These are phyloP conservation scores for Beta macrorhiza DNA, from an alignment of 179 eudicot genomes.

Conservation along the genomic window DNA sequence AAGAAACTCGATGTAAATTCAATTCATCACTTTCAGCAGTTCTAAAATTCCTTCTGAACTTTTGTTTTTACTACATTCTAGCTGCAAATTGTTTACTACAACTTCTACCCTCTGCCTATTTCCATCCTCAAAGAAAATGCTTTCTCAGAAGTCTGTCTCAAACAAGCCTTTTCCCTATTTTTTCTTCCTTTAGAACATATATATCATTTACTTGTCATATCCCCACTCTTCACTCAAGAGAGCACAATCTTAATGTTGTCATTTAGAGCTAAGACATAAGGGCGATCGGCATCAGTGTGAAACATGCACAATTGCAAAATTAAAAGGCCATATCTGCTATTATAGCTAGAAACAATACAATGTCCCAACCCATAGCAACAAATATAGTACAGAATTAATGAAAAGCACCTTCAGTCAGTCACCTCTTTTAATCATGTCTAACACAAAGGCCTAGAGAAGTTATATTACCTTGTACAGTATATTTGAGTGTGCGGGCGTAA, in stretches of 20 bases:
- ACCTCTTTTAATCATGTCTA: background rate
- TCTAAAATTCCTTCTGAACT: background rate
- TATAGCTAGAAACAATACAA: background rate
- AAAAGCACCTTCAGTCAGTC: background rate
- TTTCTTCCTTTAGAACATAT: background rate
- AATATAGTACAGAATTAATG: background rate
- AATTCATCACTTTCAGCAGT: background rate
- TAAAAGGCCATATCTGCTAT: background rate
- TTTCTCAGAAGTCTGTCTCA: background rate
- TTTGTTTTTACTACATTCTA: background rate
- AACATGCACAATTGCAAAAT: background rate
- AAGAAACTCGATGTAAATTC: background rate
- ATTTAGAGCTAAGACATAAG: background rate
- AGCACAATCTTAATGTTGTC: background rate
- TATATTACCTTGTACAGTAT: conserved; percentile 86
- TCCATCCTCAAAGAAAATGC: background rate
- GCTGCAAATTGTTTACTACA: background rate
- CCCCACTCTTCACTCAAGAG: no score
- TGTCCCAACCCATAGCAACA: background rate
- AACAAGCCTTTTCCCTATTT: background rate
- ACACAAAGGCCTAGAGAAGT: background rate
- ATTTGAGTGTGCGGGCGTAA: conserved; percentile 94
- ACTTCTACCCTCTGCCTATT: background rate
- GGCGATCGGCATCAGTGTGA: background rate
- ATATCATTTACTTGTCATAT: background rate